Conservation (phyloP, 2,329 filamentous ascomycete species). For the Fusarium palustre region DNA sequence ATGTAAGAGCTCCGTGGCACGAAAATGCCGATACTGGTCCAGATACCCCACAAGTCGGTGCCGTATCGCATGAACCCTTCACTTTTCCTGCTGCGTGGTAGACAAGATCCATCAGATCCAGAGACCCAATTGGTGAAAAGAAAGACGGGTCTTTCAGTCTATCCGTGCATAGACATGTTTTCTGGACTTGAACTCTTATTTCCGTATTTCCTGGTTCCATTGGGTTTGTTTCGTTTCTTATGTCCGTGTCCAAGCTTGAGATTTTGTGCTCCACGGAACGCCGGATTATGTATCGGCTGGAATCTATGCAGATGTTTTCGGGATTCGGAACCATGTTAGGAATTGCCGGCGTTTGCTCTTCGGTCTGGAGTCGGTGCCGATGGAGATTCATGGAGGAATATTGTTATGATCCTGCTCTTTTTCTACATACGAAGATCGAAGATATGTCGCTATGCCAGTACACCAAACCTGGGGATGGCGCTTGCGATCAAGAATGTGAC, state of each 20-base stretch:
- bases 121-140: constrained; percentile 8
- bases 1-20: background rate
- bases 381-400: background rate
- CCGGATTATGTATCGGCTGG: constrained; percentile 8
- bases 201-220: background rate
- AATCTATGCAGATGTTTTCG: background rate
- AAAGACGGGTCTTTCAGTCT: background rate
- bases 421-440: background rate
- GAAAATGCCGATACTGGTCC: background rate
- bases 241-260: background rate
- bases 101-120: constrained; percentile 3
- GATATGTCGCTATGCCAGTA: background rate
- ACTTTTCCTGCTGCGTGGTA: constrained; percentile 20
- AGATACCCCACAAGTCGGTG: constrained; percentile 7
- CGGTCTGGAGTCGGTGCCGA: background rate
- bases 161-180: background rate
- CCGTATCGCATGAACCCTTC: constrained; percentile 21
- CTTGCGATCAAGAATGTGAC: background rate
- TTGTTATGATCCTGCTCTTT: background rate
- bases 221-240: background rate
- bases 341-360: background rate
- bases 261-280: constrained; percentile 12
- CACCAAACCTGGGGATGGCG: background rate
- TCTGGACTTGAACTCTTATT: background rate
- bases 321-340: background rate